A percentile compares a stretch with the other conserved stretches of the same genome.
Evolutionary conservation across 305 asterid genomes (phyloP).

Genomic region (Solanum chacoense): DNA sequence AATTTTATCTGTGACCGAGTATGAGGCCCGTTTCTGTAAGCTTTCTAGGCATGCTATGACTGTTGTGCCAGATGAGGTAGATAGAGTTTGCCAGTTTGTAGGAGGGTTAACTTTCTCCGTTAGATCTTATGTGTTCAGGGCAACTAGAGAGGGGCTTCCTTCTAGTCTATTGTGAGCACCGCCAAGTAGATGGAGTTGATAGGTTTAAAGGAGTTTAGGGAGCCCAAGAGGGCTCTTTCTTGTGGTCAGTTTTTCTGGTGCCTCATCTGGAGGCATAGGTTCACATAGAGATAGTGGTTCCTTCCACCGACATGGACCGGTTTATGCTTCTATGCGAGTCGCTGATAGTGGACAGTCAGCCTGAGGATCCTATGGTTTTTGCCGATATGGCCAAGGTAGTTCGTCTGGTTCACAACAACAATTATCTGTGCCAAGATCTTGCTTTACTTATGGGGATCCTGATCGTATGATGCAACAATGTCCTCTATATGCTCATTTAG

Average conservation of each 20-base stretch:
- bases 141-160: background rate
- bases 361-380: background rate
- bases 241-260: background rate
- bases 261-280: background rate
- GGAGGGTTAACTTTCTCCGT: background rate
- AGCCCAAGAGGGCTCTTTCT: background rate
- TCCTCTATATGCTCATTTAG: background rate
- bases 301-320: background rate
- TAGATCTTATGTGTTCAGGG: background rate
- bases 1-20: background rate
- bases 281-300: background rate
- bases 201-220: background rate
- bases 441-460: background rate
- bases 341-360: background rate
- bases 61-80: background rate
- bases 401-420: no score
- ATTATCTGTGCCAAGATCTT: background rate
- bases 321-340: background rate
- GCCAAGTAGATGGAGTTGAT: background rate
- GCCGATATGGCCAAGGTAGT: background rate
- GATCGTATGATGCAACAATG: background rate
- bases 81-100: no score
- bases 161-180: background rate
- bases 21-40: background rate
- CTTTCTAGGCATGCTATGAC: background rate